Conservation (phyloP, 148 eudicot species). For the Fagopyrum homotropicum region DNA sequence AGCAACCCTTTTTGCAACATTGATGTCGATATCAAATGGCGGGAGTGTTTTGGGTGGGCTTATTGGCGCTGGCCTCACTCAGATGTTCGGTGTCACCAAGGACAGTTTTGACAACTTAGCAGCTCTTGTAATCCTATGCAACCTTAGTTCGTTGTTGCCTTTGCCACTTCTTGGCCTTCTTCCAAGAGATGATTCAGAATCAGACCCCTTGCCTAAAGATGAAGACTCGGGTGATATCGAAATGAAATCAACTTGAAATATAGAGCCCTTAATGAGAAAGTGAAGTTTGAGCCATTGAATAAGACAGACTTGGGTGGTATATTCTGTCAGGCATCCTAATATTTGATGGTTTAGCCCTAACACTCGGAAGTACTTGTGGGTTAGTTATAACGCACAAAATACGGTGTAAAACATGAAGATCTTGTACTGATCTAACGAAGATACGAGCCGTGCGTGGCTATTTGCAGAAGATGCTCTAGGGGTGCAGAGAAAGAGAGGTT, state of each 20-base stretch:
- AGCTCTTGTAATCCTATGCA: conserved; percentile 69
- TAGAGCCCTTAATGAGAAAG: neutral
- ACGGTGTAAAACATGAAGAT: neutral
- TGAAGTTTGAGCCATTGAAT: neutral
- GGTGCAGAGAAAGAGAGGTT: neutral
- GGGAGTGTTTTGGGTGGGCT: conserved; percentile 88
- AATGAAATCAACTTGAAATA: conserved; percentile 56
- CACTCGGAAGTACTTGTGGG: neutral
- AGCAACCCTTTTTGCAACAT: conserved; percentile 97
- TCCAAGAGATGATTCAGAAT: conserved; percentile 42
- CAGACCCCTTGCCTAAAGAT: conserved; percentile 31
- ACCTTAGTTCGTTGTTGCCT: conserved; percentile 86
- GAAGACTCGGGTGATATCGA: conserved; percentile 37
- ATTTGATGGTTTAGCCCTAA: neutral
- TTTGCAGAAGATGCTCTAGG: neutral
- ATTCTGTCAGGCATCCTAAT: neutral
- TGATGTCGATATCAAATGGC: conserved; percentile 91
- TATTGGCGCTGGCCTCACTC: conserved; percentile 87
- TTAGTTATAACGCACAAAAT: neutral
- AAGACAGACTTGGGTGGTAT: neutral
- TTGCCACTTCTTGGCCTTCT: conserved; percentile 81
- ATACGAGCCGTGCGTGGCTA: neutral
- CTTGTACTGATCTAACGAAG: neutral
- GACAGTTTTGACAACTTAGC: conserved; percentile 75
- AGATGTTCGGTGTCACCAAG: conserved; percentile 75